A percentile compares a stretch with the other conserved stretches of the same genome.
These are phyloP conservation scores for Mycena amicta DNA, from an alignment of 768 basidiomycete species.

Conservation along the genomic window DNA sequence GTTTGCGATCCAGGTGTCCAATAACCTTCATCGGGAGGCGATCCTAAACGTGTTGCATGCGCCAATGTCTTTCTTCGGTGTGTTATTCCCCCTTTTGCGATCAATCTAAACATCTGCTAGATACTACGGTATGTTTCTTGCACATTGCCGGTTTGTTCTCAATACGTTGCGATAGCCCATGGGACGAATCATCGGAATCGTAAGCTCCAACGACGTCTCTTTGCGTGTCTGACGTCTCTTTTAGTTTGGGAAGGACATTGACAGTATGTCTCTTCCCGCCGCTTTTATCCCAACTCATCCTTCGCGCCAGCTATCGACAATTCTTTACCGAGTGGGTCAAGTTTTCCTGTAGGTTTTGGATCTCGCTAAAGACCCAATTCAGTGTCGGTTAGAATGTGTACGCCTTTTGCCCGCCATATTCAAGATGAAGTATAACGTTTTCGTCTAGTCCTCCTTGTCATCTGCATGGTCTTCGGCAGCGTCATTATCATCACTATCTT, in stretches of 20 bases:
- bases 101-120: background rate
- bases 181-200: constrained; percentile 59
- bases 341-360: background rate
- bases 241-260: constrained; percentile 64
- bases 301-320: constrained; percentile 54
- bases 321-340: constrained; percentile 57
- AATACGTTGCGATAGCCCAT: constrained; percentile 45
- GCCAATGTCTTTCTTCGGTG: constrained; percentile 81
- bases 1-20: constrained; percentile 61
- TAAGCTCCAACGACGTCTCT: background rate
- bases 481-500: constrained; percentile 60
- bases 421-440: constrained; percentile 19
- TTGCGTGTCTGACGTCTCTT: background rate
- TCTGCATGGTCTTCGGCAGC: constrained; percentile 54
- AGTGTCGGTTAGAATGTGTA: constrained; percentile 63
- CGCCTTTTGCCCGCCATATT: too few relatives aligned
- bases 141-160: background rate
- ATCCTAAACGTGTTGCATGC: constrained; percentile 64
- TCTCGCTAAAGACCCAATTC: background rate
- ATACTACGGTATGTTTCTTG: constrained; percentile 10
- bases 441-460: constrained; percentile 47
- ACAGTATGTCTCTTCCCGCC: constrained; percentile 40
- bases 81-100: constrained; percentile 19
- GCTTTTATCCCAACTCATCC: constrained; percentile 2
- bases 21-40: constrained; percentile 61